phyloP scores from a whole-genome alignment of 306 rosid species.

The Urtica urens region DNA sequence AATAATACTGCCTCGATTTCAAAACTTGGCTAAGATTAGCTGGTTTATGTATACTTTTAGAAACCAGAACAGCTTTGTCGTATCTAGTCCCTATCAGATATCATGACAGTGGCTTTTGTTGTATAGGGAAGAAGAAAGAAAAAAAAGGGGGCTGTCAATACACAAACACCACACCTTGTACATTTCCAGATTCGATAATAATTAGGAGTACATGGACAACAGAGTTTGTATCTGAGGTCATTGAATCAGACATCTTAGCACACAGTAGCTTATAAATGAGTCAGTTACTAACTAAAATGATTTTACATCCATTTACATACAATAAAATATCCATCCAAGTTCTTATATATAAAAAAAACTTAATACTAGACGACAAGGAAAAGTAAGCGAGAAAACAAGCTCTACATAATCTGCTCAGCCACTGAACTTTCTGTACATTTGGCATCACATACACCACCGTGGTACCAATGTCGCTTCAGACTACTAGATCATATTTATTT shows the following conservation, averaged over 20 bases:
- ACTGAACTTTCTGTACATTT: conserved; percentile 41
- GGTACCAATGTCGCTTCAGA: conserved; percentile 13
- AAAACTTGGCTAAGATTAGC: conserved; percentile 9
- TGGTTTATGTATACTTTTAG: conserved; percentile 4
- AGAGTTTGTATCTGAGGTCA: background rate
- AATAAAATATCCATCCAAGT: background rate
- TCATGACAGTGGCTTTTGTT: conserved; percentile 8
- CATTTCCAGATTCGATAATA: conserved; percentile 5
- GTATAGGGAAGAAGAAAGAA: conserved; percentile 14
- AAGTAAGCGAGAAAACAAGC: conserved; percentile 2
- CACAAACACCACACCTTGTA: conserved; percentile 10
- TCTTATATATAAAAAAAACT: background rate
- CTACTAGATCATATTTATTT: conserved; percentile 13
- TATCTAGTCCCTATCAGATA: conserved; percentile 8
- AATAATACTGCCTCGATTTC: conserved; percentile 6
- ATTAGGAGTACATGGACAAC: background rate
- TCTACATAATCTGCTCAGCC: conserved; percentile 28
- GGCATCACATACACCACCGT: conserved; percentile 26
- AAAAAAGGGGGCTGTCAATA: conserved; percentile 2
- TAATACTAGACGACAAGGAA: background rate
- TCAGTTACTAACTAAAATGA: background rate
- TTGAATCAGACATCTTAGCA: background rate
- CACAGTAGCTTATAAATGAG: background rate
- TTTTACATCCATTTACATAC: conserved; percentile 1
- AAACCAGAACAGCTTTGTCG: background rate